Evolutionary conservation across 2,329 filamentous ascomycete species (phyloP), one percentile per base, ranked within the genome.

Genomic region (Hypoxylon sp.): DNA sequence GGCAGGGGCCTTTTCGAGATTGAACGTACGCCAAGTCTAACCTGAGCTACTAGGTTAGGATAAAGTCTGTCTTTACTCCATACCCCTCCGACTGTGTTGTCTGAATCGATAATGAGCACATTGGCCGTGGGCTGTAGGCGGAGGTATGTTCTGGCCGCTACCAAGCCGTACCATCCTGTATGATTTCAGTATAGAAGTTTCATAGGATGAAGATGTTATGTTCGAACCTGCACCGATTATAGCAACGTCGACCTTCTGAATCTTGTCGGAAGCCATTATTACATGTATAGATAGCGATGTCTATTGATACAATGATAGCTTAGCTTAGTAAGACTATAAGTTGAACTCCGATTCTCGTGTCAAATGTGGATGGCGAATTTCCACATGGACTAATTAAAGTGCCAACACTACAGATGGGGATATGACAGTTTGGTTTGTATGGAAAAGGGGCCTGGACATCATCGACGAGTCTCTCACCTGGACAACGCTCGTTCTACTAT

Each of bases 21-120:
- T 31, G 31, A 37, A 69, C 71, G 50, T 67, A 74, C 73, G 22
- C 73, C 73, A 14, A 73, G 72, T 50, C 67, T 57, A 24, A 74
- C 73, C 31, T 75, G 74, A 19, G 74, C 73, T 1, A 74, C 71
- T 29, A 75, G 59, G 37, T 73, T 74, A 14, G 74, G 74, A 57
- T 75, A 75, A 39, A 75, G 37, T 29, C 74, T 69, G n/a, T 74
- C 71, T 59, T 71, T 71, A 39, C 73, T 74, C 74, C 74, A 75
- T 39, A 73, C 71, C 29, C 74, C 74, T 3, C 74, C 72, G 58
- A 75, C 73, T 2, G 64, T 71, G 29, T 58, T 73, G 52, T 73
- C 73, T 8, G 68, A 71, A 59, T 75, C 74, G 42, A 75, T 69
- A 35, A 75, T 71, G 44, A 75, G 58, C 31, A 74, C 57, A 46